These are phyloP conservation scores for Nigrospora sphaerica DNA, from an alignment of 2,329 filamentous ascomycete species.

Conservation along the genomic window DNA sequence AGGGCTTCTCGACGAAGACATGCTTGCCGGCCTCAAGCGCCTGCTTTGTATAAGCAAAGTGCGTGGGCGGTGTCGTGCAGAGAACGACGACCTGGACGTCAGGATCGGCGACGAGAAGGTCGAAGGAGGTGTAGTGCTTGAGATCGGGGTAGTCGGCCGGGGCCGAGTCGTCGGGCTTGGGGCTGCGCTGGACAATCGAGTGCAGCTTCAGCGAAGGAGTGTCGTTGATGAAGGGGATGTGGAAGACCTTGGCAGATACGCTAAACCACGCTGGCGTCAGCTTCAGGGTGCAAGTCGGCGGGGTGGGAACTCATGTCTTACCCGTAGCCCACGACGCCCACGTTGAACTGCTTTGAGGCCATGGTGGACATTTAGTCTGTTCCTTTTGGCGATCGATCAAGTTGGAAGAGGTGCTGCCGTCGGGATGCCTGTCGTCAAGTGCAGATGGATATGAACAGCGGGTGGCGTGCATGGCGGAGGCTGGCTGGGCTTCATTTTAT, in stretches of 20 bases:
- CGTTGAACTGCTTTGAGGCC: constrained; percentile 34
- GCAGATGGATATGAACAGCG: too few species aligned
- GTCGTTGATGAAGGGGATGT: constrained; percentile 69
- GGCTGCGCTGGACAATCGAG: constrained; percentile 68
- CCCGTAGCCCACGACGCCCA: constrained; percentile 46
- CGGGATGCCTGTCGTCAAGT: too few species aligned
- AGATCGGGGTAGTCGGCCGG: constrained; percentile 58
- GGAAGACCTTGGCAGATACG: constrained; percentile 69
- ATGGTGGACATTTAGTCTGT: constrained; percentile 1
- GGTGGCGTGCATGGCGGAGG: too few species aligned
- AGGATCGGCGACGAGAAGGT: constrained; percentile 58
- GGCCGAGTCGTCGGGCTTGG: constrained; percentile 57
- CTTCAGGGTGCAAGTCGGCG: background rate
- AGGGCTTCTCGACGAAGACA: constrained; percentile 77
- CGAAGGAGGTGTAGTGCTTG: constrained; percentile 56
- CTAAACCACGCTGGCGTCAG: constrained; percentile 18
- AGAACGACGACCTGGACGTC: constrained; percentile 64
- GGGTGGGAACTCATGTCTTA: constrained; percentile 18
- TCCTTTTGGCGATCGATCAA: background rate
- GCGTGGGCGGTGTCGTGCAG: constrained; percentile 64
- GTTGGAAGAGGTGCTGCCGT: too few species aligned
- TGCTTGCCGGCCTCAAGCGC: constrained; percentile 68
- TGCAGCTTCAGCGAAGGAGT: constrained; percentile 61
- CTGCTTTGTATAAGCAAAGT: constrained; percentile 57
- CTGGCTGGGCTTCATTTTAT: too few species aligned